Base-by-base conservation (phyloP, 345 rosid species). In the Rhizophora apiculata region DNA sequence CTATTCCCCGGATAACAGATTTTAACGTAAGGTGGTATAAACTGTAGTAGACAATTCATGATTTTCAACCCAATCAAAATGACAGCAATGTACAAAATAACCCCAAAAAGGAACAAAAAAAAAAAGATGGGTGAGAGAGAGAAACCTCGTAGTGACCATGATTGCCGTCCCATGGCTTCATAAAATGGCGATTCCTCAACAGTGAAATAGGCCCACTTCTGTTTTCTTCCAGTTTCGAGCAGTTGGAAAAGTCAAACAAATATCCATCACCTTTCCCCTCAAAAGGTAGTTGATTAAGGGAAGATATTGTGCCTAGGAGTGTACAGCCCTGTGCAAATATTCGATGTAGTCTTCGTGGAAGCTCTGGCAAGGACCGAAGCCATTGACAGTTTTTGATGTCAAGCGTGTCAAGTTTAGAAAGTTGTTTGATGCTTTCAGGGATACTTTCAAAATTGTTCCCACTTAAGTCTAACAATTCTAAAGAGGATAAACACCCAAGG, bases 291-390 rank as follows among this genome's bases (percentile, higher is more conserved):
- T 6, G 51, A 15, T 67, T 30, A 34, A 67, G 55, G 51, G 56
- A 67, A 22, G 62, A 54, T 21, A 67, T 60, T 34, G 34, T 67
- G 61, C 22, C 56, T 20, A 67, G 32, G 16, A 31, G 24, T 15
- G 32, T 55, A 31, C 70, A 67, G 22, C 56, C 56, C 24, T 32
- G 51, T 22, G 70, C 70, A 32, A 67, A 6, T 5, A 67, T 20
- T 21, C 24, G 10, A 32, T 62, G 7, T 54, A 67, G 34, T 34
- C 52, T 60, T 10, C 1, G 18, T 10, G 71, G 71, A 59, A 68
- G 71, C 54, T 68, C 71, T 27, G 64, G 71, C 15, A 68, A 48
- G 21, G 71, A 59, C 24, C 43, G 43, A 18, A 68, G 71, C n/a
- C 27, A 56, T 52, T 58, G 39, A 32, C 71, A 68, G 55, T 58